Evolutionary conservation across 345 rosid species (phyloP), one percentile per base, ranked within the genome.

Genomic region (Pelargonium nanum): DNA sequence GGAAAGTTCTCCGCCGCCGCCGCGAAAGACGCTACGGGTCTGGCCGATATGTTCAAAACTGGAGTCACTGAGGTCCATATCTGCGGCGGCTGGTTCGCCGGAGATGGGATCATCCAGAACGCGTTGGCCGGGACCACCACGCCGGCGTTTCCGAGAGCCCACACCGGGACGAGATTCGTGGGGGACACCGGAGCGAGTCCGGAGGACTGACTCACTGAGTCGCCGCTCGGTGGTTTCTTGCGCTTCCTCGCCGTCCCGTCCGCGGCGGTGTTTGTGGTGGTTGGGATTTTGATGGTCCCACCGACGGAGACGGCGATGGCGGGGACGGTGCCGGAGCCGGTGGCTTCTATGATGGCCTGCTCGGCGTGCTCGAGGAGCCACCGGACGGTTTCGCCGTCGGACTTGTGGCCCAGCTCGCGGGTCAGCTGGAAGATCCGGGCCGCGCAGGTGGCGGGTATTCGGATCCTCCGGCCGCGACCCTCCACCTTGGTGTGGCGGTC

Each of bases 401-500:
- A 77, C 60, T 72, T 80, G 50, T 80, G 81, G 58, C 80, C 81
- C 24, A 72, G 68, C 65, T 80, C 80, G 15, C 76, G 74, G 26
- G 85, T 80, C 1, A 75, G 65, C 44, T 77, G 80, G 70, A 80
- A 77, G 48, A 77, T 75, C 59, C 81, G 72, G 7, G 84, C 84
- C 17, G 81, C 84, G 60, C 81, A 80, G 4, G 84, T 68, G 25
- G 84, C 79, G 24, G 84, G 84, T 67, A 80, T 80, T 65, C 84
- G 79, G 66, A 80, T 80, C 79, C 84, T 80, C 12, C 84, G 75
- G 19, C 84, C 84, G 4, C 81, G 81, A 22, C 84, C 84, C 62
- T 80, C 84, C 40, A 80, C 84, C 68, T 80, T 80, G 30, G 84
- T 80, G 62, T 80, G 84, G 45, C 84, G 77, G 70, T 80, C 84